Conservation (phyloP, 2,329 filamentous ascomycete species). For the Hymenoscyphus linearis region DNA sequence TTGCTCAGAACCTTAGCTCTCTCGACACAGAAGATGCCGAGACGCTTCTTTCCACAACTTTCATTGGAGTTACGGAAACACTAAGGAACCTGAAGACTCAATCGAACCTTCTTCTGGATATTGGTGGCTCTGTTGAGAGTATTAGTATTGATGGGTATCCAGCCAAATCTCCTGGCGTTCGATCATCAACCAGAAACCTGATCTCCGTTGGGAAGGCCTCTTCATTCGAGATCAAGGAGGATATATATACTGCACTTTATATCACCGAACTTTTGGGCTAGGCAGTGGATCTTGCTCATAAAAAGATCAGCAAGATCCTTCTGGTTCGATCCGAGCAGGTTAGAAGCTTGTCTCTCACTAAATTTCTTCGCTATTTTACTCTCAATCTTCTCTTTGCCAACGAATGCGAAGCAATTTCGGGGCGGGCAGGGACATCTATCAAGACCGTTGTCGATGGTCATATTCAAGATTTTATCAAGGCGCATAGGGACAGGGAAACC, state of each 20-base stretch:
- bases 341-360: slow-evolving; percentile 48
- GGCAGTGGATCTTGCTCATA: slow-evolving; percentile 74
- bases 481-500: neutral
- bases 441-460: slow-evolving; percentile 48
- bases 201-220: neutral
- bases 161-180: too few relatives aligned
- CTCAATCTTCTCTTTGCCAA: slow-evolving; percentile 79
- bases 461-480: neutral
- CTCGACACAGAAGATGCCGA: neutral
- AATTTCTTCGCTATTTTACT: slow-evolving; percentile 65
- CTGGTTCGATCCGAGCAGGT: slow-evolving; percentile 74
- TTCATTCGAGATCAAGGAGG: slow-evolving; percentile 4
- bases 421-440: slow-evolving; percentile 66
- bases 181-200: neutral
- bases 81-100: neutral
- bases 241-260: slow-evolving; percentile 68
- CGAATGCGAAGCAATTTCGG: slow-evolving; percentile 80
- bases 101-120: neutral
- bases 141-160: too few relatives aligned
- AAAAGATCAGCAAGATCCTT: slow-evolving; percentile 68
- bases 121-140: too few relatives aligned
- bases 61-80: neutral
- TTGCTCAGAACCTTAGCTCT: neutral
- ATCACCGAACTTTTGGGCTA: slow-evolving; percentile 72
- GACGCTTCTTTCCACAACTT: neutral